Evolutionary conservation across 192 early-diverging fungal genomes (phyloP), one percentile per base, ranked within the genome.

Genomic region (Dispira parvispora): DNA sequence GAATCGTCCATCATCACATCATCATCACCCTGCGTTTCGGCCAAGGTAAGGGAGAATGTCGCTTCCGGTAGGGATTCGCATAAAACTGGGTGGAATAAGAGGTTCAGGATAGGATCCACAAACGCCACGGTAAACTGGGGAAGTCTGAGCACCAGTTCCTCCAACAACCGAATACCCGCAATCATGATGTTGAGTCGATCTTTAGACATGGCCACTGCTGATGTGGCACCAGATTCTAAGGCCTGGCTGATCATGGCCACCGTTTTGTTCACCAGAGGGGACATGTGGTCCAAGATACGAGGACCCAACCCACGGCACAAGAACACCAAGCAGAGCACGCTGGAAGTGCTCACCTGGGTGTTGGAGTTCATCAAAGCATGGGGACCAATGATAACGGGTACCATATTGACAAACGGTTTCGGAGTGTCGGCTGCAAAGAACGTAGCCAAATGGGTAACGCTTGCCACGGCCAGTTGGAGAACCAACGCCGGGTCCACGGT

Each of bases 391-490:
- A 89, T 63, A 1, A 67, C 45, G 13, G 66, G 73, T 20, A 90
- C 63, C n/a, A 84, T 67, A 10, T 70, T 66, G 11, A 77, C 64
- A 65, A 91, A 90, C 63, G 78, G 72, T 18, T 73, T 74, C 14
- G 84, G 78, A 26, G 85, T 80, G 18, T 66, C 66, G 32, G 72
- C 67, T 11, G 82, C 87, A 70, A 89, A 83, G 26, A 73, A 65
- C 23, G 74, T 78, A 11, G 85, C 81, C 46, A 94, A 77, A 25
- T 85, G 80, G 11, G 87, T 78, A 38, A 96, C 65, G 68, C 91
- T 92, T 50, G 87, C 63, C 44, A 96, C 68, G 18, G 86, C 88
- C 0, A 84, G 76, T 69, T 92, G 88, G 71, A 83, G 87, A 70
- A 81, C 85, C 62, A 78, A 73, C 12, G 65, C 63, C 10, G 67